These are phyloP conservation scores for Leishmania major DNA, from an alignment of 208 protist species.

Conservation along the genomic window DNA sequence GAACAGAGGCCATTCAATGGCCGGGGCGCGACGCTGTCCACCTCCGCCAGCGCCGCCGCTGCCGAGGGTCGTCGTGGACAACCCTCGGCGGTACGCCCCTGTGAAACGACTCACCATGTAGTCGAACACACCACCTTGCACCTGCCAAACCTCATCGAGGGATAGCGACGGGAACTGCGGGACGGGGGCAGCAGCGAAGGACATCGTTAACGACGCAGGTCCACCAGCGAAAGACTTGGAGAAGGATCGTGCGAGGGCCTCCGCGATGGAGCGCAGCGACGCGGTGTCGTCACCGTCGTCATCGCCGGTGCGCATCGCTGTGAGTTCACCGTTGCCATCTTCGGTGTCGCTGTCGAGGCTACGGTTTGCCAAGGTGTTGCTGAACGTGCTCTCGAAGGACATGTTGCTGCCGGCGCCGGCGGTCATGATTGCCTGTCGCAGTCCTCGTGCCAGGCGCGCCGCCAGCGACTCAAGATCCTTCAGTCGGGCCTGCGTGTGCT, in stretches of 20 bases:
- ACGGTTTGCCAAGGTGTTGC: neutral
- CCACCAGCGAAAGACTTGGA: constrained; percentile 15
- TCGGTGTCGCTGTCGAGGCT: constrained; percentile 17
- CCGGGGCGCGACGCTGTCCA: neutral
- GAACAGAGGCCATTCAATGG: constrained; percentile 50
- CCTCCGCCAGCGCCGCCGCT: neutral
- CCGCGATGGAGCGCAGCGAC: constrained; percentile 21
- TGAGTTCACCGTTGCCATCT: neutral
- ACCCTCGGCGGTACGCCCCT: constrained; percentile 27
- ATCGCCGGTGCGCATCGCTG: neutral
- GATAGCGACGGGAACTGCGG: constrained; percentile 14
- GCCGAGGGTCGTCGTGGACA: constrained; percentile 4
- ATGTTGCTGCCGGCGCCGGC: neutral
- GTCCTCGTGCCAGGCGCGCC: constrained; percentile 19
- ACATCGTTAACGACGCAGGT: neutral
- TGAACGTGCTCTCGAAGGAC: neutral
- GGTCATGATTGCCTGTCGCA: constrained; percentile 12
- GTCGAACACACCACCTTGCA: constrained; percentile 23
- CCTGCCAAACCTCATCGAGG: constrained; percentile 14
- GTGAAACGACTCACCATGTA: constrained; percentile 26
- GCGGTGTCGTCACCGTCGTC: constrained; percentile 4
- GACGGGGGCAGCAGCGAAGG: neutral
- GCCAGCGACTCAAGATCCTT: constrained; percentile 19
- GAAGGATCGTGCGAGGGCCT: constrained; percentile 14
- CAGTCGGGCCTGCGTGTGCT: constrained; percentile 19